Evolutionary conservation across 1,139 yeast species (phyloP).

Genomic region (Candida dubliniensis): DNA sequence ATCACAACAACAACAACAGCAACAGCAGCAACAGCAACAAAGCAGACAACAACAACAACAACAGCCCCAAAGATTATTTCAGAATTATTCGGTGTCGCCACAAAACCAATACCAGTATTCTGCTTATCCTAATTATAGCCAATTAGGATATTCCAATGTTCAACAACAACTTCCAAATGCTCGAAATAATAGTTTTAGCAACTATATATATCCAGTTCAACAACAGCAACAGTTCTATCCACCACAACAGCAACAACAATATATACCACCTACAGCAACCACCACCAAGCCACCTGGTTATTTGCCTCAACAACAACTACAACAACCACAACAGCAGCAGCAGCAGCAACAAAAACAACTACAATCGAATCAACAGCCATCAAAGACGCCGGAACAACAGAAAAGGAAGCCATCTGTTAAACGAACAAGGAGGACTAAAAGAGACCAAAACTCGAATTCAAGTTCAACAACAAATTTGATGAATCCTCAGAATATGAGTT

Average conservation of each 20-base stretch:
- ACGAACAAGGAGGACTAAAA: constrained; percentile 4
- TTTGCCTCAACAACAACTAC: constrained; percentile 1
- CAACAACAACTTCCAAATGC: constrained; percentile 10
- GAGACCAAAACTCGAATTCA: neutral
- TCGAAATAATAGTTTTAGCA: constrained; percentile 14
- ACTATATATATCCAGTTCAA: constrained; percentile 13
- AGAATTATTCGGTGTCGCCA: constrained; percentile 12
- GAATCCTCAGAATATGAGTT: constrained; percentile 1
- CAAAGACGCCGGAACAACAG: constrained; percentile 7
- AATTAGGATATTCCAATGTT: constrained; percentile 8
- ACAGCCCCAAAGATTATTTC: constrained; percentile 11
- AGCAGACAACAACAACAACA: constrained; percentile 6
- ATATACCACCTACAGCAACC: constrained; percentile 6
- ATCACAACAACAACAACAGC: neutral
- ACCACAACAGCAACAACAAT: constrained; percentile 10
- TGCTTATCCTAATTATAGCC: constrained; percentile 11
- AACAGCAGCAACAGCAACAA: neutral
- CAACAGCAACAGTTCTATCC: constrained; percentile 9
- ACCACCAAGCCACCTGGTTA: neutral
- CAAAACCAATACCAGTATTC: constrained; percentile 14
- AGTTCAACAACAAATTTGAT: constrained; percentile 1
- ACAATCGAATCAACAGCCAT: neutral
- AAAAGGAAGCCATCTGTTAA: constrained; percentile 1
- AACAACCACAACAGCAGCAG: neutral
- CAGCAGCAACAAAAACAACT: constrained; percentile 1